Evolutionary conservation across 1,139 yeast species (phyloP).

Genomic region (Sugiyamaella xylanicola): DNA sequence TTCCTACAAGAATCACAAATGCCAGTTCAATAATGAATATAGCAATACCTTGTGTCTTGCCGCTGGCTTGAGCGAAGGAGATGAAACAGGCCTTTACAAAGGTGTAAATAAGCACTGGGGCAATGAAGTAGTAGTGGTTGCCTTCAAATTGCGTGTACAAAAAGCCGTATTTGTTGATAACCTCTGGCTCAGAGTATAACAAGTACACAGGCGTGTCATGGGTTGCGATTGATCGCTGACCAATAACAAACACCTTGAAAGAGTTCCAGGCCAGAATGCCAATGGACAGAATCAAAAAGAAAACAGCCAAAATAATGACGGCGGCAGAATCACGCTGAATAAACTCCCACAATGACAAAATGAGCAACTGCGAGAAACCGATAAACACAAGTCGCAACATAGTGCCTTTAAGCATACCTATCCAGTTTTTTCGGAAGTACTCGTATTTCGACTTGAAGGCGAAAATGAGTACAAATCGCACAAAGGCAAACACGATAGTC

Average conservation of each 20-base stretch:
- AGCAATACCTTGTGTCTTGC: slow-evolving; percentile 78
- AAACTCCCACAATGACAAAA: slow-evolving; percentile 88
- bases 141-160: slow-evolving; percentile 89
- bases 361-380: slow-evolving; percentile 67
- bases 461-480: slow-evolving; percentile 27
- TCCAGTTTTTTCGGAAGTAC: slow-evolving; percentile 72
- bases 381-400: slow-evolving; percentile 67
- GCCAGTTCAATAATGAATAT: slow-evolving; percentile 74
- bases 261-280: slow-evolving; percentile 74
- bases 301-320: slow-evolving; percentile 74
- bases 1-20: slow-evolving; percentile 65
- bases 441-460: slow-evolving; percentile 46
- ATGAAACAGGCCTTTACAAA: slow-evolving; percentile 78
- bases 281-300: slow-evolving; percentile 59
- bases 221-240: slow-evolving; percentile 66
- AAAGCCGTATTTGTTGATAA: slow-evolving; percentile 87
- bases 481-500: slow-evolving; percentile 29
- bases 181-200: slow-evolving; percentile 76
- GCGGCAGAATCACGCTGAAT: slow-evolving; percentile 85
- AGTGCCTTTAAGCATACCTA: slow-evolving; percentile 80
- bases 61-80: slow-evolving; percentile 78
- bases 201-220: slow-evolving; percentile 90
- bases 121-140: slow-evolving; percentile 76
- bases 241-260: slow-evolving; percentile 64
- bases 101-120: slow-evolving; percentile 62